Conservation (phyloP, 2,329 filamentous ascomycete genomes). For the Trichoderma cornu-damae region DNA sequence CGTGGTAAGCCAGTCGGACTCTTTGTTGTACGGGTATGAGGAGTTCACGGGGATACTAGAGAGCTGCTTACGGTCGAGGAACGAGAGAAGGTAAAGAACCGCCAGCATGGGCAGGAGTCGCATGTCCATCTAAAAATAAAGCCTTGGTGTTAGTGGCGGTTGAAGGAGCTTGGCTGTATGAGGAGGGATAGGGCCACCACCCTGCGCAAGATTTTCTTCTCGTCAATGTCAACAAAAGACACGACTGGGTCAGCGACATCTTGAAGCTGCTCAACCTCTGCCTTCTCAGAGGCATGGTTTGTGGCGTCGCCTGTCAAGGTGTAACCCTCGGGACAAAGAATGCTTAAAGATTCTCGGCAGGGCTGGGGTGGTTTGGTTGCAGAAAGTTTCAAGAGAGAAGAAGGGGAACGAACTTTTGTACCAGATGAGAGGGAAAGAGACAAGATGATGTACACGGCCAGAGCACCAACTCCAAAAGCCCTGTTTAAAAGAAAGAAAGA, state of each 20-base stretch:
- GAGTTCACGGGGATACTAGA: no score
- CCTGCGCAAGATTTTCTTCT: conserved; percentile 56
- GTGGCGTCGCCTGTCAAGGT: neutral
- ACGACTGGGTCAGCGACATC: neutral
- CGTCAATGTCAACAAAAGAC: conserved; percentile 25
- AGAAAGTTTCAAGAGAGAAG: neutral
- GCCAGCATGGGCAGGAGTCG: conserved; percentile 59
- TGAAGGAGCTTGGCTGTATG: neutral
- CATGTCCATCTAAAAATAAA: conserved; percentile 44
- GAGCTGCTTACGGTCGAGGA: conserved; percentile 51
- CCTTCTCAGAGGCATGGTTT: conserved; percentile 9
- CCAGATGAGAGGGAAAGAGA: conserved; percentile 5
- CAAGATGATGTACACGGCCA: neutral
- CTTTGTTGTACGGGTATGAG: neutral
- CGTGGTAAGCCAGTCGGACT: neutral
- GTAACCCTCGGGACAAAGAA: neutral
- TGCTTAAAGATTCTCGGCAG: neutral
- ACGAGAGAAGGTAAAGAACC: conserved; percentile 62
- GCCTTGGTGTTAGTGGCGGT: conserved; percentile 8
- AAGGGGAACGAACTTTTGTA: neutral
- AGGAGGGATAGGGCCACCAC: conserved; percentile 27
- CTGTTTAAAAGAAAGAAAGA: no score
- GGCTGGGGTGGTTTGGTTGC: neutral
- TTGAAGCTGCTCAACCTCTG: conserved; percentile 14
- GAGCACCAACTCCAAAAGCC: neutral